Conservation (phyloP, 306 rosid species). For the Ormosia semicastrata region DNA sequence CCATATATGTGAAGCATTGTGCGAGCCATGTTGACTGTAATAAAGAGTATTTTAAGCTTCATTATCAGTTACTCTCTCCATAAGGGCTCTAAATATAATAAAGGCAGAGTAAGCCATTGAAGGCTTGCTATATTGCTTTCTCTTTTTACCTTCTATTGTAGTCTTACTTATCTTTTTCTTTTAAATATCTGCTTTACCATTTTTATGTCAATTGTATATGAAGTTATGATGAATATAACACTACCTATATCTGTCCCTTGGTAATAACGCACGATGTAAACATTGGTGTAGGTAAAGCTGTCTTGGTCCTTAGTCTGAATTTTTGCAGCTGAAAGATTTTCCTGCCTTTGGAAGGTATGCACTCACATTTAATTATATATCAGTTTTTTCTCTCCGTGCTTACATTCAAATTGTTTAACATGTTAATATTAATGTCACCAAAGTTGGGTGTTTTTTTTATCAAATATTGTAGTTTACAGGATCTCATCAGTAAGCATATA, state of each 20-base stretch:
- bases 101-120: neutral
- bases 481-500: neutral
- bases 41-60: neutral
- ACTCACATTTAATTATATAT: neutral
- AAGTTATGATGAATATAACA: neutral
- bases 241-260: neutral
- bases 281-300: neutral
- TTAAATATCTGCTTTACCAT: neutral
- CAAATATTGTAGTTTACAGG: neutral
- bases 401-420: neutral
- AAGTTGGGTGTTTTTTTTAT: neutral
- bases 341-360: neutral
- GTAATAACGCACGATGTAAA: neutral
- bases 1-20: neutral
- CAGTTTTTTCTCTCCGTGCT: neutral
- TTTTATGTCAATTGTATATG: neutral
- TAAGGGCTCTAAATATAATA: neutral
- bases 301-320: neutral
- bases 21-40: neutral
- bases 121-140: neutral
- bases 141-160: neutral
- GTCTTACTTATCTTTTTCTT: neutral
- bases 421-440: neutral
- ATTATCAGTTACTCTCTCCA: neutral
- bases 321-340: neutral